Evolutionary conservation across 352 stramenopile genomes (phyloP), one percentile per base, ranked within the genome.

Genomic region (Phytophthora brassicae): DNA sequence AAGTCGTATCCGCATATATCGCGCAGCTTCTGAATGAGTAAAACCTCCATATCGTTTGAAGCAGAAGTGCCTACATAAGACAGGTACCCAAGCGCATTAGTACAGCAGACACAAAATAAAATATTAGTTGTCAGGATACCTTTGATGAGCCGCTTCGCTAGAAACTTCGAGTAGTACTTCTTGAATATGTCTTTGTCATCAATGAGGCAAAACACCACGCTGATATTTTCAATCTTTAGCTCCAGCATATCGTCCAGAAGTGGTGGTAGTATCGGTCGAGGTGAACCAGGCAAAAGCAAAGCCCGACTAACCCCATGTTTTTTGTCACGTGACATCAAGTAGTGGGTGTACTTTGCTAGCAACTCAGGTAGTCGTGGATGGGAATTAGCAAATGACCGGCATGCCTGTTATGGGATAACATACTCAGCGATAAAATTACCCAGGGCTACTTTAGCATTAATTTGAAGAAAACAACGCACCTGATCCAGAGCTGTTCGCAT

Each of bases 121-220:
- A 23, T 9, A n/a, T 19, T 7, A 26, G 29, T 31, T 19, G 26
- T 4, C 6, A 23, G 14, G 20, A 1, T 62, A 92, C 84, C 86
- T 89, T 92, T 91, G 61, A 95, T 92, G 17, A 95, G 68, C 3
- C 86, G 74, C 45, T 94, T 93, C 6, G 86, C 81, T 36, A 95
- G 53, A 62, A 89, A 90, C 52, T 93, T 95, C 2, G 86, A 83
- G 52, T 95, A 95, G 53, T 89, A 94, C 44, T 92, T 92, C 59
- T 95, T 93, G 83, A 95, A 95, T 12, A 95, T 68, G 56, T 95
- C 86, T 60, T 95, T 95, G 74, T 95, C 86, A 28, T 95, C 84
- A 44, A 95, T 89, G n/a, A 95, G 70, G 48, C 84, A 93, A 56
- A 95, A 95, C 19, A 95, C 86, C 31, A 94, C 75, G 12, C 84